These are phyloP conservation scores for Cyberlindnera euphorbiiphila DNA, from an alignment of 805 yeast species.

Conservation along the genomic window DNA sequence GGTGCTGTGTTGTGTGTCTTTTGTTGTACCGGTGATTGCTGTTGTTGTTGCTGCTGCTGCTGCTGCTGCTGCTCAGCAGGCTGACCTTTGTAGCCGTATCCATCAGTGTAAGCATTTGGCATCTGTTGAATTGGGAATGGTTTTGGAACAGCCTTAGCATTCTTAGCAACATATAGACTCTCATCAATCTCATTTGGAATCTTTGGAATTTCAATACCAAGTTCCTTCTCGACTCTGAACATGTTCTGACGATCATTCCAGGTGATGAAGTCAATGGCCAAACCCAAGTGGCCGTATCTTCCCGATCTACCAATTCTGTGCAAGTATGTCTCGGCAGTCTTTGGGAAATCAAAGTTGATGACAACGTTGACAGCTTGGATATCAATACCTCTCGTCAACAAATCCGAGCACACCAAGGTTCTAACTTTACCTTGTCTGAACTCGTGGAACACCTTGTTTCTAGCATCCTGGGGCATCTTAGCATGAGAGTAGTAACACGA, in stretches of 20 bases:
- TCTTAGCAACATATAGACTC: constrained; percentile 81
- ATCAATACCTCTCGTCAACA: constrained; percentile 97
- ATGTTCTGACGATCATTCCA: constrained; percentile 95
- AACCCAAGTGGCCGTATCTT: constrained; percentile 96
- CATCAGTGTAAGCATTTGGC: constrained; percentile 38
- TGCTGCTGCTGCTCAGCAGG: constrained; percentile 31
- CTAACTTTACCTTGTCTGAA: constrained; percentile 98
- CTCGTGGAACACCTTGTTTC: constrained; percentile 98
- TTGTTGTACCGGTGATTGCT: neutral
- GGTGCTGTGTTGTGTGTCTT: constrained; percentile 6
- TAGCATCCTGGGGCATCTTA: constrained; percentile 93
- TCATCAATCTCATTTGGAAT: constrained; percentile 93
- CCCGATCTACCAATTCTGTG: constrained; percentile 99
- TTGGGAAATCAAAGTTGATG: constrained; percentile 97
- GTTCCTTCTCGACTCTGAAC: constrained; percentile 93
- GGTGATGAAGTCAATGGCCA: constrained; percentile 93
- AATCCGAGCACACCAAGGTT: constrained; percentile 93
- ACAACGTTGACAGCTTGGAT: constrained; percentile 98
- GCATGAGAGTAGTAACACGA: constrained; percentile 98
- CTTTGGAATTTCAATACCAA: constrained; percentile 96
- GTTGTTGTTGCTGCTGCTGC: constrained; percentile 21
- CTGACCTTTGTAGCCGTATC: constrained; percentile 45
- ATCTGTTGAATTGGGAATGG: constrained; percentile 76
- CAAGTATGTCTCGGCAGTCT: constrained; percentile 93
- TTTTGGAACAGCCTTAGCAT: constrained; percentile 69